Evolutionary conservation across 2,329 filamentous ascomycete species (phyloP).

Genomic region (Neofusicoccum sp.): DNA sequence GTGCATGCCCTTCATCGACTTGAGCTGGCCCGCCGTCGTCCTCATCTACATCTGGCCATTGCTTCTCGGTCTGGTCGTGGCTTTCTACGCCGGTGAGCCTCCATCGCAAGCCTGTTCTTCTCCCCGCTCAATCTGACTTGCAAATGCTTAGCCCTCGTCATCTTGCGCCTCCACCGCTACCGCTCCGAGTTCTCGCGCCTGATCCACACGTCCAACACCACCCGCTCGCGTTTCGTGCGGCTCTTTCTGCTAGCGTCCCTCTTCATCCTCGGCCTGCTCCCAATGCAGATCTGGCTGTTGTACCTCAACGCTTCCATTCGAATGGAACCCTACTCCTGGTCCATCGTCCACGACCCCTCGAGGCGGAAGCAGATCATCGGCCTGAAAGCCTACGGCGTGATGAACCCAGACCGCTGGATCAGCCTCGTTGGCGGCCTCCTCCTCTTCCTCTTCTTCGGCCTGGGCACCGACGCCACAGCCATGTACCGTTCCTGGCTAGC

Average conservation of each 20-base stretch:
- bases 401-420: conserved; percentile 58
- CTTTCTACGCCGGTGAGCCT: conserved; percentile 57
- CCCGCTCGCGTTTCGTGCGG: conserved; percentile 60
- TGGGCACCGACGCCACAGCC: conserved; percentile 58
- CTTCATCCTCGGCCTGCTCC: conserved; percentile 52
- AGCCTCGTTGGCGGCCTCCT: conserved; percentile 54
- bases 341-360: conserved; percentile 50
- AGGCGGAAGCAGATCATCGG: conserved; percentile 41
- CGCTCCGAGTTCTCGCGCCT: conserved; percentile 58
- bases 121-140: background rate
- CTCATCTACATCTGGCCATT: conserved; percentile 57
- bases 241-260: conserved; percentile 57
- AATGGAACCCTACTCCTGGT: conserved; percentile 51
- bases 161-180: conserved; percentile 61
- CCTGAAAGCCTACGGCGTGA: conserved; percentile 30
- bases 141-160: conserved; percentile 51
- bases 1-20: conserved; percentile 54
- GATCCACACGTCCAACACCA: conserved; percentile 53
- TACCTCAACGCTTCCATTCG: conserved; percentile 25
- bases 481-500: conserved; percentile 52
- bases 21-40: conserved; percentile 57
- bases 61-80: conserved; percentile 52
- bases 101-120: background rate
- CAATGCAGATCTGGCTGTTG: conserved; percentile 53
- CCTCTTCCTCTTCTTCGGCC: conserved; percentile 64